phyloP scores from a whole-genome alignment of 2,329 filamentous ascomycete species.

The Berkeleyomyces basicola region DNA sequence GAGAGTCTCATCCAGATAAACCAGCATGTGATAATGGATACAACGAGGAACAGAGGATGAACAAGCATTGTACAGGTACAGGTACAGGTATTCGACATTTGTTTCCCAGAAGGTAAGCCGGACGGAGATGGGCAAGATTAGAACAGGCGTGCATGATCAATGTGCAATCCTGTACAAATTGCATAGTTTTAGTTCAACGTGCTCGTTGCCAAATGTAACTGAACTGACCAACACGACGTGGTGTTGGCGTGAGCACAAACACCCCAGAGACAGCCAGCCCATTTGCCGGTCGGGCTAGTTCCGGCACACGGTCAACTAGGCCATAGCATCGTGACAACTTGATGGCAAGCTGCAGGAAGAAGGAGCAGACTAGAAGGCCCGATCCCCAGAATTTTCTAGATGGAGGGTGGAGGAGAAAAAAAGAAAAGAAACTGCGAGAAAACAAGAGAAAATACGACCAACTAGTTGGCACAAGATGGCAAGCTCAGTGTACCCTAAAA shows the following conservation, averaged over 20 bases:
- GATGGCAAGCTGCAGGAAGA: background rate
- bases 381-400: background rate
- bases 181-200: too few relatives aligned
- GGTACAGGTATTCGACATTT: background rate
- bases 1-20: background rate
- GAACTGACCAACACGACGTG: too few relatives aligned
- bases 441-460: background rate
- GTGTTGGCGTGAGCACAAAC: too few relatives aligned
- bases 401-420: background rate
- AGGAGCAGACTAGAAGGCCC: background rate
- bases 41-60: background rate
- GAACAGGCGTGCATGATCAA: too few relatives aligned
- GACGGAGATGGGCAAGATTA: too few relatives aligned
- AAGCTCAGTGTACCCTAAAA: too few relatives aligned
- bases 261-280: too few relatives aligned
- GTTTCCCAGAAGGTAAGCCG: too few relatives aligned
- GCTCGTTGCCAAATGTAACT: too few relatives aligned
- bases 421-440: background rate
- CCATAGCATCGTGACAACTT: background rate
- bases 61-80: background rate
- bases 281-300: too few relatives aligned
- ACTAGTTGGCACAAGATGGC: too few relatives aligned
- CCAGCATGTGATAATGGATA: background rate
- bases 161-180: too few relatives aligned
- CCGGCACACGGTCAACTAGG: background rate